Conservation (phyloP, 1,284 basidiomycete species). For the Puccinia polysora region DNA sequence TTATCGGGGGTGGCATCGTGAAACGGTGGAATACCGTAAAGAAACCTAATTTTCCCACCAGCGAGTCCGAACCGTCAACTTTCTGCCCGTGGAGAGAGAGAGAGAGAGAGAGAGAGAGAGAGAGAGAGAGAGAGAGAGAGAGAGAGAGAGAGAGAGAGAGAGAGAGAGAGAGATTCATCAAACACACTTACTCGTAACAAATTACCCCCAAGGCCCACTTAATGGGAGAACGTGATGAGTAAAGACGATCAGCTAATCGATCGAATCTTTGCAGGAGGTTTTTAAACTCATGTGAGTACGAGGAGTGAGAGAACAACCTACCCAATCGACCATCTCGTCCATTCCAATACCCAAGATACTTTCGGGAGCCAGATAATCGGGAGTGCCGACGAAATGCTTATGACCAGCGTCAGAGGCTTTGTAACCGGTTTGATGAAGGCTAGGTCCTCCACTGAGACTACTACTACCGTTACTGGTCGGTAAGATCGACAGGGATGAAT, state of each 20-base stretch:
- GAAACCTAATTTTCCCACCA: too few relatives aligned
- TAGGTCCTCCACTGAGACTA: neutral
- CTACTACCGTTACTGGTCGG: slow-evolving; percentile 24
- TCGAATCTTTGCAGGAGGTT: slow-evolving; percentile 1
- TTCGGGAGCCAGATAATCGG: slow-evolving; percentile 93
- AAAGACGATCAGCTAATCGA: neutral
- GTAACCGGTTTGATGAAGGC: slow-evolving; percentile 4
- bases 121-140: too few relatives aligned
- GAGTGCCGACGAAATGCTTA: slow-evolving; percentile 76
- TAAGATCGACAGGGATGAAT: neutral
- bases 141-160: too few relatives aligned
- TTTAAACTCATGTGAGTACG: neutral
- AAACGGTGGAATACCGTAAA: slow-evolving; percentile 96
- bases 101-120: too few relatives aligned
- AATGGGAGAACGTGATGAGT: neutral
- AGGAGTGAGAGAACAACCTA: slow-evolving; percentile 53
- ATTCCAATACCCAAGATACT: slow-evolving; percentile 92
- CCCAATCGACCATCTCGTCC: slow-evolving; percentile 98
- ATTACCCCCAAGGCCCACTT: slow-evolving; percentile 96
- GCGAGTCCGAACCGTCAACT: too few relatives aligned
- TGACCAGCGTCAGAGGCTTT: slow-evolving; percentile 43
- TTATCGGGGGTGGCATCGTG: slow-evolving; percentile 93
- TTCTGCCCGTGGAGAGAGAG: too few relatives aligned
- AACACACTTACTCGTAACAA: slow-evolving; percentile 67
- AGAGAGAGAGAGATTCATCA: too few relatives aligned